phyloP scores from a whole-genome alignment of 176 grass and related monocot species.

The Rhynchospora pubera region DNA sequence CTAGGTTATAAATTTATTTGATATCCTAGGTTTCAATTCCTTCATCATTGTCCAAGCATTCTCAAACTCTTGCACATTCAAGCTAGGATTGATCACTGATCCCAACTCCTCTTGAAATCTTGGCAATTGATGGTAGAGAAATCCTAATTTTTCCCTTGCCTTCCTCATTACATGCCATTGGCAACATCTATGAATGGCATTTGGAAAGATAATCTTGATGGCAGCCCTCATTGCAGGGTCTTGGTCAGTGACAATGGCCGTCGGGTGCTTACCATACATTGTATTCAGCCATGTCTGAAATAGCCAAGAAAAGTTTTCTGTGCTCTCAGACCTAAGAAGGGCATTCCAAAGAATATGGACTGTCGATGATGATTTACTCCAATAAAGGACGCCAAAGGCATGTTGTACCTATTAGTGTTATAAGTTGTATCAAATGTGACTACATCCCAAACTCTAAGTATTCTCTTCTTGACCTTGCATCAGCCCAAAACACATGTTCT shows the following conservation, averaged over 20 bases:
- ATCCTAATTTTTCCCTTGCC: too few relatives aligned
- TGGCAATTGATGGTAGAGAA: too few relatives aligned
- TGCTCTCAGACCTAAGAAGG: neutral
- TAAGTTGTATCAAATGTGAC: slow-evolving; percentile 5
- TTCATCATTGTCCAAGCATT: too few relatives aligned
- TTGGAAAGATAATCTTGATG: neutral
- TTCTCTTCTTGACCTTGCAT: neutral
- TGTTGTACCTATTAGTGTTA: neutral
- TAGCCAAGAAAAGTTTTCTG: neutral
- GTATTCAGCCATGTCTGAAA: neutral
- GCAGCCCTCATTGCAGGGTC: neutral
- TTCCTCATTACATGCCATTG: too few relatives aligned
- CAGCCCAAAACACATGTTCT: neutral
- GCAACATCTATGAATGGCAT: neutral
- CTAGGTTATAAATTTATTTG: too few relatives aligned
- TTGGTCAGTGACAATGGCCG: neutral
- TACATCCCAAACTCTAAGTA: slow-evolving; percentile 13
- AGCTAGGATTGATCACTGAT: too few relatives aligned
- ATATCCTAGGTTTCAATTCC: too few relatives aligned
- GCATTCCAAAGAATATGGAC: slow-evolving; percentile 1
- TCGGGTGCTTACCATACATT: neutral
- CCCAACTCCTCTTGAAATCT: too few relatives aligned
- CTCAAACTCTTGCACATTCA: too few relatives aligned
- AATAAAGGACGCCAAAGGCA: neutral
- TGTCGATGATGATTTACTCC: neutral